Evolutionary conservation across 2,329 filamentous ascomycete genomes (phyloP).

Genomic region (Fusarium tricinctum): DNA sequence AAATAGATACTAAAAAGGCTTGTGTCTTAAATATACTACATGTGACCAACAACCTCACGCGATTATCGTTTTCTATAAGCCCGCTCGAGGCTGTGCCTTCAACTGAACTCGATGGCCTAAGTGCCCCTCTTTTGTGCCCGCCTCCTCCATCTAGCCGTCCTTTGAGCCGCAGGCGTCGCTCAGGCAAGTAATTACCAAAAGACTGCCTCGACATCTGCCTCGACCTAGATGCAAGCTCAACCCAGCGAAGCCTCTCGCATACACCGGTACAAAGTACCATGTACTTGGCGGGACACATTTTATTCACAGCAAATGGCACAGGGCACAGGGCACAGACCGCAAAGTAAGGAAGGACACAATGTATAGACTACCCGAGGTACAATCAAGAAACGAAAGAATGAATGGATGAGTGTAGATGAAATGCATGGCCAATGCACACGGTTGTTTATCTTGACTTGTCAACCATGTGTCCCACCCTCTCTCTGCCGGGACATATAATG

Average conservation of each 20-base stretch:
- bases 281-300: not conserved
- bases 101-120: not conserved
- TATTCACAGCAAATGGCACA: not conserved
- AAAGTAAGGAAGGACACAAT: conserved; percentile 43
- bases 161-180: no score
- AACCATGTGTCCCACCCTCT: conserved; percentile 12
- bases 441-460: conserved; percentile 17
- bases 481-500: conserved; percentile 6
- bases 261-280: not conserved
- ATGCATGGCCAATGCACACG: conserved; percentile 13
- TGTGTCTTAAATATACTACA: conserved; percentile 16
- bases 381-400: conserved; percentile 42
- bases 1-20: conserved; percentile 14
- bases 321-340: not conserved
- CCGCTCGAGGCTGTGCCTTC: conserved; percentile 27
- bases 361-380: conserved; percentile 47
- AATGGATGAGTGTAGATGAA: conserved; percentile 19
- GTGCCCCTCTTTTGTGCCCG: conserved; percentile 5
- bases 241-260: no score
- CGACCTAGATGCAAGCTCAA: not conserved
- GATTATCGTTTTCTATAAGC: conserved; percentile 28
- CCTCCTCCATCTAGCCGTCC: not conserved
- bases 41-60: conserved; percentile 35
- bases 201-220: not conserved
- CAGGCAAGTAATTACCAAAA: not conserved